phyloP scores from a whole-genome alignment of 2,329 filamentous ascomycete genomes.

The Monilinia polystroma region DNA sequence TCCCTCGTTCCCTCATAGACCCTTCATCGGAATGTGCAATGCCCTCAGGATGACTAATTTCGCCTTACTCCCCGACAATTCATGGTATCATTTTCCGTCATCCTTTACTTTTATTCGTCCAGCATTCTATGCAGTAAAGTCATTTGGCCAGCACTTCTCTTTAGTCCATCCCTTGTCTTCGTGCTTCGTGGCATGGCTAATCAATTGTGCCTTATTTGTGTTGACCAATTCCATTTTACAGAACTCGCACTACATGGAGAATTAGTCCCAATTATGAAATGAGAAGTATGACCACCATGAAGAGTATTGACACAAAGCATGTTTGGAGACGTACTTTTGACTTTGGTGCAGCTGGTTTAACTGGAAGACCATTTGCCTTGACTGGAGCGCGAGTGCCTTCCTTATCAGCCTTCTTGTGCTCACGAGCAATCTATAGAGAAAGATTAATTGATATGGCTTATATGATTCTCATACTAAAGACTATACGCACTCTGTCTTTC shows the following conservation, averaged over 20 bases:
- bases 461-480: neutral
- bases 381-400: slow-evolving; percentile 54
- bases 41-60: slow-evolving; percentile 15
- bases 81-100: slow-evolving; percentile 19
- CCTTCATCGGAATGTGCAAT: slow-evolving; percentile 16
- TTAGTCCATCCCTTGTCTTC: slow-evolving; percentile 52
- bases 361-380: slow-evolving; percentile 55
- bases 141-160: slow-evolving; percentile 59
- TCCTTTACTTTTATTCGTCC: neutral
- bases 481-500: slow-evolving; percentile 45
- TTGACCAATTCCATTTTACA: slow-evolving; percentile 53
- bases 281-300: neutral
- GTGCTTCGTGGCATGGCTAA: slow-evolving; percentile 54
- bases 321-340: slow-evolving; percentile 44
- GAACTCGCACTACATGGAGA: slow-evolving; percentile 47
- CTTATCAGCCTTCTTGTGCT: slow-evolving; percentile 56
- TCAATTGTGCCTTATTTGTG: slow-evolving; percentile 52
- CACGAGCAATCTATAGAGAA: slow-evolving; percentile 47
- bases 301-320: neutral
- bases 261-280: neutral
- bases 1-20: neutral
- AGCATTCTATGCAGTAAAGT: slow-evolving; percentile 40
- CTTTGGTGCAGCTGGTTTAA: slow-evolving; percentile 54
- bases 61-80: slow-evolving; percentile 19
- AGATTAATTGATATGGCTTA: slow-evolving; percentile 1